These are phyloP conservation scores for Pseudogymnoascus sp. DNA, from an alignment of 2,329 filamentous ascomycete species.

Conservation along the genomic window DNA sequence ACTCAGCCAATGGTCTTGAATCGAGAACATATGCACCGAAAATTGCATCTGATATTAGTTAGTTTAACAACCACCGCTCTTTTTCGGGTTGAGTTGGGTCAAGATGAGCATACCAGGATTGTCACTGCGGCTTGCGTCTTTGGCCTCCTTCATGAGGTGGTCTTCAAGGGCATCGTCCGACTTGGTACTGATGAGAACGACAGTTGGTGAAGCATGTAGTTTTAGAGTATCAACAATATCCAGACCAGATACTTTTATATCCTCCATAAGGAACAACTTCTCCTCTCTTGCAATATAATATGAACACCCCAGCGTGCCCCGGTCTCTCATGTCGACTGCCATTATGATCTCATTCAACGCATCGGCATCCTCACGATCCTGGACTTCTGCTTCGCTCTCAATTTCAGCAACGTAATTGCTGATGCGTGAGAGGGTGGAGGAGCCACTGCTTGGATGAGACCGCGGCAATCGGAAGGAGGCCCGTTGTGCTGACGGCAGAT, in stretches of 20 bases:
- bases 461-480: slow-evolving; percentile 14
- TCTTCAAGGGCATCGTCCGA: slow-evolving; percentile 27
- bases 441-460: slow-evolving; percentile 9
- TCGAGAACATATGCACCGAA: slow-evolving; percentile 47
- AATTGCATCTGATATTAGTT: slow-evolving; percentile 26
- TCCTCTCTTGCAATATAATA: slow-evolving; percentile 69
- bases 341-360: slow-evolving; percentile 62
- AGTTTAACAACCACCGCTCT: not conserved
- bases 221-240: slow-evolving; percentile 57
- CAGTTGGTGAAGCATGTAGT: slow-evolving; percentile 45
- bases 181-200: slow-evolving; percentile 37
- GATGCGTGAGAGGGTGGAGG: not conserved
- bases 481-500: slow-evolving; percentile 15
- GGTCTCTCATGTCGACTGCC: slow-evolving; percentile 67
- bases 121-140: slow-evolving; percentile 17
- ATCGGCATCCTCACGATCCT: slow-evolving; percentile 37
- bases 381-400: slow-evolving; percentile 26
- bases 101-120: not conserved
- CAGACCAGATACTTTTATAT: slow-evolving; percentile 60
- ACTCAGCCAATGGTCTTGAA: slow-evolving; percentile 62
- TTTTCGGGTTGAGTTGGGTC: not conserved
- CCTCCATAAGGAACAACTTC: slow-evolving; percentile 66
- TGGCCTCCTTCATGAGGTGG: slow-evolving; percentile 24
- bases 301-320: slow-evolving; percentile 68
- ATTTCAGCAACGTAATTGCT: not conserved